Base-by-base conservation (phyloP, 805 yeast genomes). In the Ogataea nonfermentans region DNA sequence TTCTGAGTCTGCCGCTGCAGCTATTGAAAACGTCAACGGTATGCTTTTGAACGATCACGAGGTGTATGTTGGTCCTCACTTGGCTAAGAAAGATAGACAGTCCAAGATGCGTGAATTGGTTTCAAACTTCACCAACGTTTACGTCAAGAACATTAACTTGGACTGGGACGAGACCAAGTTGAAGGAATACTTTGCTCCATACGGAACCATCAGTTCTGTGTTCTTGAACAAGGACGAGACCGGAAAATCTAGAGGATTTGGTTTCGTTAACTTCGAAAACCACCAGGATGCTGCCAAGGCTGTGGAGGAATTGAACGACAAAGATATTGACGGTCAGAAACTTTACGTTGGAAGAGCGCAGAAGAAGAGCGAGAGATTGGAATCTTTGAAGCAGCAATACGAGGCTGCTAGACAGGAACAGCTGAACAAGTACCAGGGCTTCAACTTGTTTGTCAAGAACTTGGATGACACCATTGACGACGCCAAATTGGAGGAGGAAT, bases 331-430 rank as follows among this genome's bases (percentile, higher is more conserved):
- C 59, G 95, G 93, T 61, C 87, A 86, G 74, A 78, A 74, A 68
- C 71, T 93, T 52, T 93, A 81, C 67, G 99, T 91, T 61, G 96
- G 97, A 61, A 88, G 99, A 72, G 99, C 99, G 56, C 99, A 93
- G 77, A 91, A 89, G 89, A 91, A 89, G 80, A 78, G 85, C 70
- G 99, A 93, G 79, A 90, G 99, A 77, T 70, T 82, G 63, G 95
- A 88, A 74, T 95, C 89, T 71, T 84, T 93, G 69, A 88, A 85
- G 76, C 84, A 83, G 72, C 95, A 88, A 74, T 83, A 87, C 74
- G 98, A 93, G 72, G 79, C 85, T 55, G 82, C 84, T 56, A 82
- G 95, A 67, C 76, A 84, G 66, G 98, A 93, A 74, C 87, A 87
- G 69, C 72, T 87, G 64, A 79, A 83, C 63, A 90, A 91, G 73